Evolutionary conservation across 163 green algal species (phyloP).

Genomic region (Scenedesmus sp.): DNA sequence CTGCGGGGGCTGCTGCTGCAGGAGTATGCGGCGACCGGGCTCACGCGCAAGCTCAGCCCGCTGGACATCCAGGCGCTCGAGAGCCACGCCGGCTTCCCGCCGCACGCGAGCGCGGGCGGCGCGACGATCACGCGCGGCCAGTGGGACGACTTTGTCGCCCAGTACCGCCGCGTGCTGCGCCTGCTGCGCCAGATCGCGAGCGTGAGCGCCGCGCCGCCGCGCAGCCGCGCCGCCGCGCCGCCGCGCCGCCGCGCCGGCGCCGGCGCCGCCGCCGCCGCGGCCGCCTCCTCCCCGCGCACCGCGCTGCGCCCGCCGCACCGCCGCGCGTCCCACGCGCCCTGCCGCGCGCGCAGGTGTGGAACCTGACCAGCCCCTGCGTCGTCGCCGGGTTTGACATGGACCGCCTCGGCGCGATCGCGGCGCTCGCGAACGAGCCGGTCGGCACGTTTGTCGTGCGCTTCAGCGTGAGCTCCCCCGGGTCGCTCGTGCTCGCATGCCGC

Average conservation of each 20-base stretch:
- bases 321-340: neutral
- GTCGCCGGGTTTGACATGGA: constrained; percentile 77
- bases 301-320: too few relatives aligned
- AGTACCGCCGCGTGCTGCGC: constrained; percentile 58
- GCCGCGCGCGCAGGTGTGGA: constrained; percentile 68
- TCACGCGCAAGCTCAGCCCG: constrained; percentile 61
- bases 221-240: too few relatives aligned
- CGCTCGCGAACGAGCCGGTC: constrained; percentile 58
- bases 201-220: constrained; percentile 32
- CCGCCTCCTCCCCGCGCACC: too few relatives aligned
- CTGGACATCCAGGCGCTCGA: constrained; percentile 70
- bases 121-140: constrained; percentile 52
- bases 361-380: constrained; percentile 70
- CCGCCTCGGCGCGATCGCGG: constrained; percentile 55
- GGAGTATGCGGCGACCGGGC: constrained; percentile 66
- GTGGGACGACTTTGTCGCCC: constrained; percentile 67
- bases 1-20: constrained; percentile 63
- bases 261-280: too few relatives aligned
- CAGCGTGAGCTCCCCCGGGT: constrained; percentile 68
- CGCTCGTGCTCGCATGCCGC: constrained; percentile 71
- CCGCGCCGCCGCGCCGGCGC: too few relatives aligned
- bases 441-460: constrained; percentile 78
- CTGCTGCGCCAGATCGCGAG: constrained; percentile 62
- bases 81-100: constrained; percentile 67
- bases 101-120: constrained; percentile 23